Evolutionary conservation across 1,284 basidiomycete genomes (phyloP).

Genomic region (Heterobasidion occidentale): DNA sequence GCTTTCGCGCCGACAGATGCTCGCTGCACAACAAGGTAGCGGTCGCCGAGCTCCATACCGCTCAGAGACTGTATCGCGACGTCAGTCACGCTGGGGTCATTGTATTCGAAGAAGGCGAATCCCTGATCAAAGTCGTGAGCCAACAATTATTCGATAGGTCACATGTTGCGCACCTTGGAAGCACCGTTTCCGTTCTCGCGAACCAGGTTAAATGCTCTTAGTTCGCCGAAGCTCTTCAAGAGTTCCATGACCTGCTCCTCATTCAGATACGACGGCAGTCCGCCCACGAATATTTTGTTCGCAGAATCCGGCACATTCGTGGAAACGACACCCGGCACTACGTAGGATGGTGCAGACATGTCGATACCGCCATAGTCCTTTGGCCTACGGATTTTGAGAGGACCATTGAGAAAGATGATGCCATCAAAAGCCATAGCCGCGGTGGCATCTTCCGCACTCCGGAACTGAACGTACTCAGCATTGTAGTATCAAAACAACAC

Average conservation of each 20-base stretch:
- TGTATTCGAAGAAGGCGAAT: conserved; percentile 99
- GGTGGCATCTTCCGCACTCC: conserved; percentile 93
- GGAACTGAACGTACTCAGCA: conserved; percentile 58
- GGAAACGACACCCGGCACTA: conserved; percentile 92
- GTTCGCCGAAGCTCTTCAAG: conserved; percentile 93
- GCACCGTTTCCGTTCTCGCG: conserved; percentile 84
- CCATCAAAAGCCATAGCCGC: conserved; percentile 96
- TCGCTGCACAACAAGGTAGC: conserved; percentile 93
- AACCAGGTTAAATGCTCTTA: conserved; percentile 97
- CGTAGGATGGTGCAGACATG: conserved; percentile 50
- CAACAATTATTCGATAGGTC: neutral
- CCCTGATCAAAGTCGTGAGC: conserved; percentile 46
- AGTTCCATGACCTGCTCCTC: conserved; percentile 98
- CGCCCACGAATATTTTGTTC: conserved; percentile 98
- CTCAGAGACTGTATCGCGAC: conserved; percentile 95
- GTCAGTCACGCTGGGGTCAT: conserved; percentile 84
- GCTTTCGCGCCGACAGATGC: conserved; percentile 88
- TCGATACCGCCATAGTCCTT: conserved; percentile 89
- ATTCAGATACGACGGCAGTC: conserved; percentile 89
- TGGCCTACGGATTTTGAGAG: conserved; percentile 92
- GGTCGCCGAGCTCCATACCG: conserved; percentile 96
- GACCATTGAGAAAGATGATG: conserved; percentile 87
- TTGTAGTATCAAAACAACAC: conserved; percentile 6
- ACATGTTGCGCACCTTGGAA: conserved; percentile 65
- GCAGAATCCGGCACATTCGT: conserved; percentile 95